phyloP scores from a whole-genome alignment of 2,329 filamentous ascomycete genomes.

The Aspergillus fischeri region DNA sequence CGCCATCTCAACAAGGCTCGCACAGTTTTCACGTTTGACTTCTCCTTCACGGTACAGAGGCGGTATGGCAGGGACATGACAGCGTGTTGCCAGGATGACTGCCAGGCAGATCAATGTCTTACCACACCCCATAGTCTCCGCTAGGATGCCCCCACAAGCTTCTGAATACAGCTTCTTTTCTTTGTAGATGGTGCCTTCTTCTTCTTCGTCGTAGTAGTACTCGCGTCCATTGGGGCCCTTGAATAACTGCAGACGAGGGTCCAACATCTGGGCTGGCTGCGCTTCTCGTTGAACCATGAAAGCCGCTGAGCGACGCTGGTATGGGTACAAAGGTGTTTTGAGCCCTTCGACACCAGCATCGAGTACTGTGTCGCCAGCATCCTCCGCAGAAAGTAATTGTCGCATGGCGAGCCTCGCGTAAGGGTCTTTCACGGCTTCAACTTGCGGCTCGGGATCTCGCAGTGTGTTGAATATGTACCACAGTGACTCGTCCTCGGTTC shows the following conservation, averaged over 20 bases:
- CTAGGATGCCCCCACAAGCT: slow-evolving; percentile 59
- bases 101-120: slow-evolving; percentile 86
- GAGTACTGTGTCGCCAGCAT: slow-evolving; percentile 6
- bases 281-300: slow-evolving; percentile 80
- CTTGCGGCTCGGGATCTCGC: slow-evolving; percentile 34
- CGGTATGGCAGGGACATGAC: slow-evolving; percentile 64
- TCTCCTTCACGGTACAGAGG: slow-evolving; percentile 52
- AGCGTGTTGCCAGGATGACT: slow-evolving; percentile 69
- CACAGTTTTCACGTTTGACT: slow-evolving; percentile 48
- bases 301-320: slow-evolving; percentile 75
- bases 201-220: slow-evolving; percentile 69
- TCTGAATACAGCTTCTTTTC: slow-evolving; percentile 71
- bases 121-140: slow-evolving; percentile 56
- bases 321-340: slow-evolving; percentile 64
- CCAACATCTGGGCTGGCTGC: slow-evolving; percentile 60
- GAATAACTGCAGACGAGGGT: slow-evolving; percentile 65
- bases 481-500: slow-evolving; percentile 39
- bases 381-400: slow-evolving; percentile 26
- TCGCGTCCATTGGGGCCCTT: slow-evolving; percentile 56
- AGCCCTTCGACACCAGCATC: slow-evolving; percentile 32
- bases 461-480: slow-evolving; percentile 51
- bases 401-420: slow-evolving; percentile 36
- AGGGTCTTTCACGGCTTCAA: slow-evolving; percentile 26
- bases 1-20: slow-evolving; percentile 69
- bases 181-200: slow-evolving; percentile 57